Conservation (phyloP, 768 basidiomycete genomes). For the Psilocybe cyanescens region DNA sequence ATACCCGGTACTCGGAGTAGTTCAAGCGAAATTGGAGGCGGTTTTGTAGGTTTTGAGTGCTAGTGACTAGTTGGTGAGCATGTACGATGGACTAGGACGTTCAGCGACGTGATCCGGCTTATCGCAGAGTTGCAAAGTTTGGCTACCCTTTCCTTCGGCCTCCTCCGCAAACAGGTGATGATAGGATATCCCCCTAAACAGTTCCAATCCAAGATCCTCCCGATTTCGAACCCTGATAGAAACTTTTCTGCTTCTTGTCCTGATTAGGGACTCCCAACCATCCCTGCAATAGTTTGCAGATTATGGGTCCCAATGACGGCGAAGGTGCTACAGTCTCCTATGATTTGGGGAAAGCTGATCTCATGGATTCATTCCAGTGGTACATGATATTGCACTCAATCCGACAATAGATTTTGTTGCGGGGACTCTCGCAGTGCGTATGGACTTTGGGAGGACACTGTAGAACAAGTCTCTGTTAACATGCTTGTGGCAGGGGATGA, state of each 20-base stretch:
- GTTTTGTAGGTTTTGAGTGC: too few species aligned
- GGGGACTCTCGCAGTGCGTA: constrained; percentile 63
- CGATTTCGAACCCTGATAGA: constrained; percentile 1
- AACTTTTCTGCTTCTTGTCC: background rate
- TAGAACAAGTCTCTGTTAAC: background rate
- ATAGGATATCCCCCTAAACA: background rate
- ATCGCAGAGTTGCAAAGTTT: background rate
- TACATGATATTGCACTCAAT: constrained; percentile 38
- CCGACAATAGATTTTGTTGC: constrained; percentile 80
- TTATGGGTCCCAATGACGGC: constrained; percentile 12
- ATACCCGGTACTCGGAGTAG: background rate
- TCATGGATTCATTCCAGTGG: background rate
- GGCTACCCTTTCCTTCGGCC: background rate
- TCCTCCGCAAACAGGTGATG: background rate
- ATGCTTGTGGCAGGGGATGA: constrained; percentile 49
- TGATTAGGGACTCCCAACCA: background rate
- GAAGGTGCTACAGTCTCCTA: constrained; percentile 8
- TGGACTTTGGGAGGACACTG: background rate
- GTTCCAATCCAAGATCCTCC: background rate
- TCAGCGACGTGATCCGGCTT: background rate
- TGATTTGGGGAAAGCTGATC: background rate
- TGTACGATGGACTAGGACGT: background rate
- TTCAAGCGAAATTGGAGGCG: too few species aligned
- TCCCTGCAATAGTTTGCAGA: background rate
- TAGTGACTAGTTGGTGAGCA: too few species aligned